These are phyloP conservation scores for Cicer arietinum DNA, from an alignment of 306 rosid genomes.

Conservation along the genomic window DNA sequence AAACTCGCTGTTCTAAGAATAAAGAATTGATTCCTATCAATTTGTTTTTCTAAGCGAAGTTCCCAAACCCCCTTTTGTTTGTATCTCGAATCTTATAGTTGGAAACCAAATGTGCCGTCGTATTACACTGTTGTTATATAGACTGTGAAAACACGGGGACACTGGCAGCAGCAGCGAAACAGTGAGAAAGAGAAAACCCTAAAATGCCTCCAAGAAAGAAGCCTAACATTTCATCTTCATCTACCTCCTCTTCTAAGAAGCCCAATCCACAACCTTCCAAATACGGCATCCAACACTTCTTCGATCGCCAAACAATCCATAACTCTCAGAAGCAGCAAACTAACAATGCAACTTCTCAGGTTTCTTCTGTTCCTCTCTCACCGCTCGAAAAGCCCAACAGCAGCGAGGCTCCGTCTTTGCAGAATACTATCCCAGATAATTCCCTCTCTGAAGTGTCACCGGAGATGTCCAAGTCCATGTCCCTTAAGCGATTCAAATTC, in stretches of 20 bases:
- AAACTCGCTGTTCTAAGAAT: no score
- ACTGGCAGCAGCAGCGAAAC: constrained; percentile 10
- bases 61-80: constrained; percentile 62
- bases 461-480: constrained; percentile 58
- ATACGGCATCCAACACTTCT: constrained; percentile 90
- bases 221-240: constrained; percentile 46
- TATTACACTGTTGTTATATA: constrained; percentile 69
- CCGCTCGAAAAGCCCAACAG: constrained; percentile 18
- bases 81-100: constrained; percentile 46
- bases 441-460: constrained; percentile 61
- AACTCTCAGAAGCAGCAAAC: constrained; percentile 62
- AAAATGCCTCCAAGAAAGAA: constrained; percentile 83
- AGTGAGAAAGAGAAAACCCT: constrained; percentile 32
- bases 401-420: background rate
- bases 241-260: constrained; percentile 53
- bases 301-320: constrained; percentile 70
- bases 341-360: background rate
- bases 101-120: constrained; percentile 44
- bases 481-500: constrained; percentile 78
- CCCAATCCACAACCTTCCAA: constrained; percentile 66
- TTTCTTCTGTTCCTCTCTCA: constrained; percentile 16
- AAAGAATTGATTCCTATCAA: constrained; percentile 20
- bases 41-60: constrained; percentile 56
- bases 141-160: constrained; percentile 89
- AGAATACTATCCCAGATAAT: constrained; percentile 50